phyloP scores from a whole-genome alignment of 345 rosid species.

The Lepidium sativum region DNA sequence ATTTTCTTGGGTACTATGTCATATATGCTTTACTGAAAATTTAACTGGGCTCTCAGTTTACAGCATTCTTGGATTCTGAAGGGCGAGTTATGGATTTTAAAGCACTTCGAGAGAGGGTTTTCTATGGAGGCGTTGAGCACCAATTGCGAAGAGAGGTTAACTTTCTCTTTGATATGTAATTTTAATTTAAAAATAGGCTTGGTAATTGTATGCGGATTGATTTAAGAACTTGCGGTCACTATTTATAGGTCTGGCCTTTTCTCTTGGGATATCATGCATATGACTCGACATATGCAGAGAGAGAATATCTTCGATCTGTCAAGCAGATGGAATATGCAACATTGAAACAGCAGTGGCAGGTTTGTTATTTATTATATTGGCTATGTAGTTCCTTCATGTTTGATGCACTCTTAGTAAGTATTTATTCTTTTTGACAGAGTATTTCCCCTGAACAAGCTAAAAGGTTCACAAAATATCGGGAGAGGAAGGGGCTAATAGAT shows the following conservation, averaged over 20 bases:
- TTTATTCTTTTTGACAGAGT: constrained; percentile 46
- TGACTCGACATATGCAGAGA: constrained; percentile 85
- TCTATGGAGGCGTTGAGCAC: constrained; percentile 90
- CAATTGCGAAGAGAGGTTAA: constrained; percentile 69
- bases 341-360: constrained; percentile 95
- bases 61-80: constrained; percentile 76
- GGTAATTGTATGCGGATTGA: neutral
- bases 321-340: constrained; percentile 72
- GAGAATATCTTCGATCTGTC: constrained; percentile 52
- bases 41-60: constrained; percentile 46
- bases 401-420: neutral
- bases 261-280: constrained; percentile 74
- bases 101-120: constrained; percentile 71
- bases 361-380: constrained; percentile 7
- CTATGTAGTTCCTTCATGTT: constrained; percentile 10
- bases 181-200: neutral
- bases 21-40: neutral
- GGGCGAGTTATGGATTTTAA: constrained; percentile 67
- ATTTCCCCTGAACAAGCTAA: constrained; percentile 87
- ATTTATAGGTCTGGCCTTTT: constrained; percentile 71
- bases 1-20: neutral
- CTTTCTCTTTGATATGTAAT: constrained; percentile 2
- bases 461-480: constrained; percentile 89
- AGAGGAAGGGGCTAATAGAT: constrained; percentile 83
- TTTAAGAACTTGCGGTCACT: constrained; percentile 5